Evolutionary conservation across 2,329 filamentous ascomycete genomes (phyloP).

Genomic region (Talaromyces sp.): DNA sequence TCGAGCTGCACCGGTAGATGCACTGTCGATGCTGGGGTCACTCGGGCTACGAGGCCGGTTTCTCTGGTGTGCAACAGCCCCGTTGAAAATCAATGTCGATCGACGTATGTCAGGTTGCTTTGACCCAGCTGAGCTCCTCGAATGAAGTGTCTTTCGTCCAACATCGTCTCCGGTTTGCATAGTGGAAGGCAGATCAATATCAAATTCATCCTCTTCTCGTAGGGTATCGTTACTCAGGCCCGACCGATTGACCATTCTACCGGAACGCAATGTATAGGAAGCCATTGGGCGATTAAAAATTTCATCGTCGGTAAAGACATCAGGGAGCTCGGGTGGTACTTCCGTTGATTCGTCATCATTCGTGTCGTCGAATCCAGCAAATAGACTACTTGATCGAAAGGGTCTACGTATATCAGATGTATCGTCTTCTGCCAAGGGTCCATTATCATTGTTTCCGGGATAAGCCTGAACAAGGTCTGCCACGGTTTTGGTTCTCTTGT

Average conservation of each 20-base stretch:
- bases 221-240: conserved; percentile 31
- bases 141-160: conserved; percentile 29
- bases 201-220: conserved; percentile 36
- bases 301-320: conserved; percentile 36
- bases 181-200: conserved; percentile 21
- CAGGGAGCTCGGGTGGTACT: conserved; percentile 29
- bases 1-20: conserved; percentile 28
- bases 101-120: conserved; percentile 65
- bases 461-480: conserved; percentile 59
- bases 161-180: conserved; percentile 16
- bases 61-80: conserved; percentile 65
- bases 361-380: conserved; percentile 72
- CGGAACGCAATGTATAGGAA: conserved; percentile 39
- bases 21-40: conserved; percentile 40
- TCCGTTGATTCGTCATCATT: conserved; percentile 47
- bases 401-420: conserved; percentile 61
- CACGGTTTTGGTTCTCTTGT: conserved; percentile 36
- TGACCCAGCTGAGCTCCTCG: conserved; percentile 36
- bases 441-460: conserved; percentile 75
- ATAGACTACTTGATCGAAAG: conserved; percentile 75
- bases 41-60: conserved; percentile 51
- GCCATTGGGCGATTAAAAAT: conserved; percentile 42
- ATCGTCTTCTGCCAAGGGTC: conserved; percentile 58
- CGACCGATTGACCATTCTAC: conserved; percentile 37
- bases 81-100: conserved; percentile 73